Percentiles rank a stretch among this genome's conserved stretches.
Evolutionary conservation across 75 land plant genomes (phyloP).

Genomic region (Selaginella tamariscina): DNA sequence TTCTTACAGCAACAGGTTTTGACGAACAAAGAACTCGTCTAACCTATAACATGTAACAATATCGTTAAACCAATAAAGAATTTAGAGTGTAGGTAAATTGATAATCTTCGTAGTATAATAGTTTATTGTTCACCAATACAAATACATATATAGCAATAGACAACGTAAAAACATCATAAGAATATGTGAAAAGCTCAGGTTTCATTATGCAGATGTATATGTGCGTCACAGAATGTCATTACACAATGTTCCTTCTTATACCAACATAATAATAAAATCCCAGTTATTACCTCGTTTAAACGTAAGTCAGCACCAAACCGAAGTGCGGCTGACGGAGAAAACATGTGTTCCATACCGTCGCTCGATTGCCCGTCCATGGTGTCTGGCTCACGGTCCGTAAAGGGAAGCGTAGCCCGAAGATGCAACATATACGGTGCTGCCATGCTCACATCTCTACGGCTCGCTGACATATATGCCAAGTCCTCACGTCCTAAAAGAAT

Average conservation of each 20-base stretch:
- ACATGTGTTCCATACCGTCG: conserved; percentile 99
- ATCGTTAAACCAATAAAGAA: too few species aligned
- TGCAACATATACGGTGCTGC: conserved; percentile 90
- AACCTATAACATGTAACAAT: conserved; percentile 38
- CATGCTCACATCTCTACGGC: conserved; percentile 26
- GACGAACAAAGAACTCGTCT: conserved; percentile 83
- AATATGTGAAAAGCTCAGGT: neutral
- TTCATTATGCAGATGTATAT: too few species aligned
- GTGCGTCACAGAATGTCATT: neutral
- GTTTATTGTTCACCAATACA: too few species aligned
- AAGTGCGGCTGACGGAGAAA: conserved; percentile 55
- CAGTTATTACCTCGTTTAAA: conserved; percentile 68
- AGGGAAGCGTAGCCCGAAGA: conserved; percentile 56
- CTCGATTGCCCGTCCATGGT: conserved; percentile 31
- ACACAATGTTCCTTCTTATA: neutral
- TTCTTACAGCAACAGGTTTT: conserved; percentile 69
- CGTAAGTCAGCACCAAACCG: conserved; percentile 90
- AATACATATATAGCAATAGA: neutral
- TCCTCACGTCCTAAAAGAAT: conserved; percentile 94
- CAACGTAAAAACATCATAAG: neutral
- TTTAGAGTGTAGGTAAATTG: too few species aligned
- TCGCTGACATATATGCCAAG: conserved; percentile 41
- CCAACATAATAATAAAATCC: neutral
- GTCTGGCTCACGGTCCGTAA: conserved; percentile 32
- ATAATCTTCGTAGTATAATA: too few species aligned